Percentiles rank a stretch among this genome's conserved stretches.
Evolutionary conservation across 2,329 filamentous ascomycete species (phyloP).

Genomic region (Diaporthe sp.): DNA sequence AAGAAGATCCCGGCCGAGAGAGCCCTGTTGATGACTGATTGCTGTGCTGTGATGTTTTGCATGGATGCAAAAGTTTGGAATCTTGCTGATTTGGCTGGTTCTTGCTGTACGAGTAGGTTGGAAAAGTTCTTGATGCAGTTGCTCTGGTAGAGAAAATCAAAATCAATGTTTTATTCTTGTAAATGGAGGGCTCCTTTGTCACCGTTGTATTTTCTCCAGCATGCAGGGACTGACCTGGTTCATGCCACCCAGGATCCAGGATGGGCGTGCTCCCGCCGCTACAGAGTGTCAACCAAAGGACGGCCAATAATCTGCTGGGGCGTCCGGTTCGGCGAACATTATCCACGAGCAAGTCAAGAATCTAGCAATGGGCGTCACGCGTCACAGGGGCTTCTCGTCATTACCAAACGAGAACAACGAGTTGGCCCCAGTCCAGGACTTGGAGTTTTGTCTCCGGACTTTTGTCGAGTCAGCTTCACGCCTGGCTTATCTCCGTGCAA

Average conservation of each 20-base stretch:
- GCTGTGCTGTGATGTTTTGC: not conserved
- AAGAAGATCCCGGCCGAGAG: not conserved
- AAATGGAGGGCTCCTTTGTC: not conserved
- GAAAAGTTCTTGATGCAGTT: not conserved
- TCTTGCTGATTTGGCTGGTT: conserved; percentile 5
- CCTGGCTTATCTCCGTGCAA: conserved; percentile 6
- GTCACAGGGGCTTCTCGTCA: not conserved
- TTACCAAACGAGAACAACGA: not conserved
- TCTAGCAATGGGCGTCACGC: not conserved
- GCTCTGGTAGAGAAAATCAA: not conserved
- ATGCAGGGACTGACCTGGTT: not conserved
- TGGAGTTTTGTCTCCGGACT: not conserved
- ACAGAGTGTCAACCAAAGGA: too few species aligned
- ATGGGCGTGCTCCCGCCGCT: too few species aligned
- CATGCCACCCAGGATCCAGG: not conserved
- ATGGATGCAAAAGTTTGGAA: not conserved
- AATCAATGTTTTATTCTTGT: not conserved
- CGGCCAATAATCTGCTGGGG: too few species aligned
- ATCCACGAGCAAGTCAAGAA: too few species aligned
- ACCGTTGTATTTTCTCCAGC: not conserved
- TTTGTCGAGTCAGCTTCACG: conserved; percentile 6
- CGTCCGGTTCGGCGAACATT: too few species aligned
- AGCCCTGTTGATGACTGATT: not conserved
- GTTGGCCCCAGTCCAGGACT: not conserved
- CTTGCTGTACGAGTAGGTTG: conserved; percentile 10